Conservation (phyloP, 768 basidiomycete species). For the Cytidiella melzeri region DNA sequence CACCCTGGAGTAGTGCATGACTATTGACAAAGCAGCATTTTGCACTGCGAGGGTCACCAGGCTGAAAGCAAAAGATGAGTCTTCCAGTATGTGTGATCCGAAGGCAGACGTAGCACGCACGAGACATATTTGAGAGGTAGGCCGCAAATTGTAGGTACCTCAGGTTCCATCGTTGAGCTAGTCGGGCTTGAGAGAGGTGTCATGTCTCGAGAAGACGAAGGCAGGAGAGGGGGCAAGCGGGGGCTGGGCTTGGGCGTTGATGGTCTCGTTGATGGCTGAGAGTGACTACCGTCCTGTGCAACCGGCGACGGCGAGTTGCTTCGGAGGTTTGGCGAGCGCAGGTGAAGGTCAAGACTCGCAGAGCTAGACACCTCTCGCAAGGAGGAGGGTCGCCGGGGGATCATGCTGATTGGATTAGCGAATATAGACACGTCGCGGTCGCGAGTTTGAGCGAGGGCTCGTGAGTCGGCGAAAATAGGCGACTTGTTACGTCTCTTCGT, state of each 20-base stretch:
- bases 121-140: constrained; percentile 77
- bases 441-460: too few relatives aligned
- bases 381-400: constrained; percentile 22
- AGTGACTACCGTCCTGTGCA: constrained; percentile 20
- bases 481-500: too few relatives aligned
- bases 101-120: constrained; percentile 37
- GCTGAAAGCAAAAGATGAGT: neutral
- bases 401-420: constrained; percentile 3
- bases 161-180: constrained; percentile 6
- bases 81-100: too few relatives aligned
- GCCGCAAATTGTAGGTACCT: constrained; percentile 53
- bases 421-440: neutral
- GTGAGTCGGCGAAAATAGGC: too few relatives aligned
- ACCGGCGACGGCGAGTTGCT: constrained; percentile 39
- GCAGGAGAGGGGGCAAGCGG: constrained; percentile 29
- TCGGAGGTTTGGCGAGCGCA: constrained; percentile 55
- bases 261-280: constrained; percentile 1
- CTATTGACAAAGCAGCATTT: constrained; percentile 84
- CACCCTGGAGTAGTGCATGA: constrained; percentile 95
- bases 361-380: constrained; percentile 20
- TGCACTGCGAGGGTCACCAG: constrained; percentile 54
- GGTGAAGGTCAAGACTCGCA: constrained; percentile 49
- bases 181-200: constrained; percentile 18
- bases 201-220: constrained; percentile 8
- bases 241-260: constrained; percentile 18